phyloP scores from a whole-genome alignment of 2,329 filamentous ascomycete species.

The Trichoderma arundinaceum region DNA sequence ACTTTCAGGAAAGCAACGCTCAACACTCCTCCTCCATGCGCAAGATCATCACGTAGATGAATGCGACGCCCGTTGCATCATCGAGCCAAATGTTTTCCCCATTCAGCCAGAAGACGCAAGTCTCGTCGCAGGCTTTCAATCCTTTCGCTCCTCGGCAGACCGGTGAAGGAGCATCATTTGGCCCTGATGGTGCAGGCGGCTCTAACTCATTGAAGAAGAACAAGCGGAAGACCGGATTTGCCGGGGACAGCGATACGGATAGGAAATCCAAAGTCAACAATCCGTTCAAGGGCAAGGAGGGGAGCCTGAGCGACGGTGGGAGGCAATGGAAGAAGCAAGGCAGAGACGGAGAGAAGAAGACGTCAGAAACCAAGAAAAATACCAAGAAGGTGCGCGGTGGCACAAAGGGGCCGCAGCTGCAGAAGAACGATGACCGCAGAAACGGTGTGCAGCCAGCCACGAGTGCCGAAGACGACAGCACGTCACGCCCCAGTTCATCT shows the following conservation, averaged over 20 bases:
- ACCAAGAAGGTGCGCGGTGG: constrained; percentile 28
- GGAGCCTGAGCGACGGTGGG: constrained; percentile 29
- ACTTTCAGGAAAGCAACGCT: constrained; percentile 3
- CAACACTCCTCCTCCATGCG: constrained; percentile 42
- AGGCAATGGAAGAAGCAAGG: constrained; percentile 34
- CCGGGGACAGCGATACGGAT: constrained; percentile 40
- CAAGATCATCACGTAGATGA: constrained; percentile 44
- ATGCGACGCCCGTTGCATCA: constrained; percentile 51
- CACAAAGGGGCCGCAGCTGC: constrained; percentile 20
- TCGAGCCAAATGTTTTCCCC: constrained; percentile 49
- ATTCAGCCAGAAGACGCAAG: constrained; percentile 46
- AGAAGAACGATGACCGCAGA: constrained; percentile 15
- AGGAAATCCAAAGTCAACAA: constrained; percentile 38
- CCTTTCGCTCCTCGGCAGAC: constrained; percentile 44
- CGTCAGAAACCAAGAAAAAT: constrained; percentile 34
- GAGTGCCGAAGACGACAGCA: constrained; percentile 31
- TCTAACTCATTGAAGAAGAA: constrained; percentile 39
- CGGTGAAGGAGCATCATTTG: constrained; percentile 41
- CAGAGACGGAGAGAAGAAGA: constrained; percentile 37
- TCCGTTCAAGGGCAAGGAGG: constrained; percentile 37
- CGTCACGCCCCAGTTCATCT: constrained; percentile 39
- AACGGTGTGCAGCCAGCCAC: constrained; percentile 28
- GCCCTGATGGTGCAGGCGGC: constrained; percentile 41
- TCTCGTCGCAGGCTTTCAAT: constrained; percentile 45
- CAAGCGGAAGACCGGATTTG: constrained; percentile 37